Evolutionary conservation across 2,329 filamentous ascomycete species (phyloP).

Genomic region (Zalaria obscura): DNA sequence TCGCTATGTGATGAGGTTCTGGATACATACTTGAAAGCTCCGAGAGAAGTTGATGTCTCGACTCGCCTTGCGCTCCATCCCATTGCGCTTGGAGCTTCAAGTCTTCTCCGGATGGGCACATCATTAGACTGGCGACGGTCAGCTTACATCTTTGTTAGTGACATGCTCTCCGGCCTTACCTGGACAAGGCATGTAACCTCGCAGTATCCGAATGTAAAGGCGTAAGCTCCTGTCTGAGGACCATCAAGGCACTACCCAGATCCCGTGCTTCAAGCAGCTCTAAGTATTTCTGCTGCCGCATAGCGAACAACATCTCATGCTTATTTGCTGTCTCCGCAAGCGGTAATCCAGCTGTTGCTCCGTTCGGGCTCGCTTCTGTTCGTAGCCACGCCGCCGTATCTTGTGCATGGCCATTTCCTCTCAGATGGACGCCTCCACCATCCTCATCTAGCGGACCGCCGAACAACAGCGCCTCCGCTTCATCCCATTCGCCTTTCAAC

Average conservation of each 20-base stretch:
- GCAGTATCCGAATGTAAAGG: conserved; percentile 67
- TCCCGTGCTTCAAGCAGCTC: conserved; percentile 73
- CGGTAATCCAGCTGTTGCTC: conserved; percentile 42
- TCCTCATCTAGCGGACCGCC: conserved; percentile 29
- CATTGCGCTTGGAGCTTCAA: conserved; percentile 64
- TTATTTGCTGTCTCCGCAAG: conserved; percentile 62
- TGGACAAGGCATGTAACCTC: conserved; percentile 69
- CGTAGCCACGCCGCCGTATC: conserved; percentile 9
- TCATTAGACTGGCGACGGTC: conserved; percentile 44
- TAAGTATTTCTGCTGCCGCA: conserved; percentile 89
- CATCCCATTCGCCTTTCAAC: conserved; percentile 63
- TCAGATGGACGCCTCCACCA: conserved; percentile 25
- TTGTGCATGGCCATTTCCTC: conserved; percentile 12
- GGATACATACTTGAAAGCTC: conserved; percentile 61
- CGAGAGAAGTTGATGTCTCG: conserved; percentile 60
- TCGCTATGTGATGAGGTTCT: not conserved
- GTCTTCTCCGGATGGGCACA: conserved; percentile 70
- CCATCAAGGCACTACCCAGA: conserved; percentile 57
- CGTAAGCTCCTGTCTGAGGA: conserved; percentile 78
- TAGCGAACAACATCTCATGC: conserved; percentile 70
- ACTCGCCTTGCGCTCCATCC: conserved; percentile 68
- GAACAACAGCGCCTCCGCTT: conserved; percentile 71
- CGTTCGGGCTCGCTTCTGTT: conserved; percentile 9
- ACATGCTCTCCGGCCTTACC: conserved; percentile 25
- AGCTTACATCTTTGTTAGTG: not conserved